Evolutionary conservation across 768 basidiomycete genomes (phyloP), one percentile per base, ranked within the genome.

Genomic region (Tricholoma bakamatsutake): DNA sequence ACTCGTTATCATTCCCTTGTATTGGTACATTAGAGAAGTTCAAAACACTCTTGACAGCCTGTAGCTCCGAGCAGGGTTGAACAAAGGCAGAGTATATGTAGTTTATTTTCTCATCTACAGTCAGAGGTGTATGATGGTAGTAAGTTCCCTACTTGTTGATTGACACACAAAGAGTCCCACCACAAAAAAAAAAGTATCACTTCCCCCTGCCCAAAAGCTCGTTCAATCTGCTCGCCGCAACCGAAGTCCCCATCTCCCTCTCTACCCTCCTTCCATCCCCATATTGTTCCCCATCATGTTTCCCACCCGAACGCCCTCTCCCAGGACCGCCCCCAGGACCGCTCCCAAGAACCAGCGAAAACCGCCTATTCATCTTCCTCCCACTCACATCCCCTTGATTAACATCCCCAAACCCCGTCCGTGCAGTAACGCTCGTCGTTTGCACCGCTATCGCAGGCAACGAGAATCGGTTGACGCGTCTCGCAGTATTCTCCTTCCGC

Each of bases 381-480:
- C 24, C 52, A 31, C 40, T 40, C 33, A 9, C 40, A 13, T 33
- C 52, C 15, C 39, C 8, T 7, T 17, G 27, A 7, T 53, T 40
- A 24, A 37, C 50, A 52, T 53, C 40, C 2, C 12, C 28, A 31
- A 43, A 31, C 24, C 65, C 68, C 37, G 80, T 78, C n/a, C 80
- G 76, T 18, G 84, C 80, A 40, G 83, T 84, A n/a, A 90, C 87
- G 11, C 80, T 81, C 27, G 82, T 81, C 33, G 83, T 83, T 61
- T 90, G 87, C 67, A 90, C 59, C 3, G 52, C 52, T 10, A 53
- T 40, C 4, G 52, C 42, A 83, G 88, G 87, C 47, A 87, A 57
- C 45, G 89, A 90, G 62, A 89, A 90, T 39, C 87, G 79, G 65
- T 88, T 87, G 62, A 74, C 75, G 62, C 82, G 68, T 60, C 85